phyloP scores from a whole-genome alignment of 2,329 filamentous ascomycete genomes.

The Cladosporium sp. region DNA sequence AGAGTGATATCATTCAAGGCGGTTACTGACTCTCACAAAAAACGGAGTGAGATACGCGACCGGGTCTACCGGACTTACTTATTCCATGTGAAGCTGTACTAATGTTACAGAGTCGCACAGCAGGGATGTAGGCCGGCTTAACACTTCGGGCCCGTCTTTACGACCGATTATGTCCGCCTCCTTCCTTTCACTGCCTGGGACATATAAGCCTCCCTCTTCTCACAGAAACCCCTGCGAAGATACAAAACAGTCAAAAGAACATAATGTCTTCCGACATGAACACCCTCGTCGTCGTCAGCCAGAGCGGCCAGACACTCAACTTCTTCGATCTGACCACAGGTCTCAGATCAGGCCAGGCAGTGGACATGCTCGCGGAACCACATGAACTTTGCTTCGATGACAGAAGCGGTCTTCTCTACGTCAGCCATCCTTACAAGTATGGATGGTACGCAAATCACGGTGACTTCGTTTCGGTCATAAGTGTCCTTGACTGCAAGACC shows the following conservation, averaged over 20 bases:
- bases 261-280: background rate
- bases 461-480: conserved; percentile 7
- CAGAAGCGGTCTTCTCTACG: conserved; percentile 13
- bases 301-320: conserved; percentile 11
- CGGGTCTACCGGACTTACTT: too few relatives aligned
- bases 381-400: conserved; percentile 15
- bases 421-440: conserved; percentile 15
- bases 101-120: too few relatives aligned
- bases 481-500: conserved; percentile 13
- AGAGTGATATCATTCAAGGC: too few relatives aligned
- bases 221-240: too few relatives aligned
- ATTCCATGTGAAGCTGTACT: too few relatives aligned
- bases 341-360: conserved; percentile 1
- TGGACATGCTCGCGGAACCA: conserved; percentile 12
- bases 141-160: background rate
- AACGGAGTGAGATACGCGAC: too few relatives aligned
- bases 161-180: background rate
- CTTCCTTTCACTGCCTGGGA: background rate
- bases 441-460: conserved; percentile 16
- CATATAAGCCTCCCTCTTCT: too few relatives aligned
- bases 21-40: too few relatives aligned
- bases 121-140: background rate
- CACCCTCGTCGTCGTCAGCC: conserved; percentile 14
- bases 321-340: conserved; percentile 13
- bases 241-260: too few relatives aligned